Conservation (phyloP, 495 filamentous ascomycete species). For the Hypoxylon rickii region DNA sequence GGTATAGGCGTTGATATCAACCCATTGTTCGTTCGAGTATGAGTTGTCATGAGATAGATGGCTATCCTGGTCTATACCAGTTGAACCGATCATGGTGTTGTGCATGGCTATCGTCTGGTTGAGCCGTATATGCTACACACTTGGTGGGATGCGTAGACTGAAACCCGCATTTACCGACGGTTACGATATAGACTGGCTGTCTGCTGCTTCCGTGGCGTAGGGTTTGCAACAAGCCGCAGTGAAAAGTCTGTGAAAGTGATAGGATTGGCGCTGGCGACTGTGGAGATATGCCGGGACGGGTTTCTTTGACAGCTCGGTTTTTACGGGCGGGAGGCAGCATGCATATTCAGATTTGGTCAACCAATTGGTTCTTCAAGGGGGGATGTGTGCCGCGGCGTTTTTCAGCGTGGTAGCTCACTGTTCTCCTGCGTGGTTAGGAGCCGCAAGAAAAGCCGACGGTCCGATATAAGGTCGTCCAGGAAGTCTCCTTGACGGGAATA, state of each 20-base stretch:
- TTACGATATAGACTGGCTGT: conserved; percentile 30
- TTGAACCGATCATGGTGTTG: conserved; percentile 53
- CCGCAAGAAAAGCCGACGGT: conserved; percentile 26
- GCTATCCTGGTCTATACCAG: conserved; percentile 54
- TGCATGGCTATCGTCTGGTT: conserved; percentile 49
- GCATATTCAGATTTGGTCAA: conserved; percentile 36
- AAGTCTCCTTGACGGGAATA: conserved; percentile 25
- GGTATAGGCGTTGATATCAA: conserved; percentile 52
- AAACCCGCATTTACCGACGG: conserved; percentile 27
- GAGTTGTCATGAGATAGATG: conserved; percentile 51
- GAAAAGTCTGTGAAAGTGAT: conserved; percentile 31
- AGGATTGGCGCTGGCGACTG: conserved; percentile 31
- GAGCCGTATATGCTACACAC: conserved; percentile 30
- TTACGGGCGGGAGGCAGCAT: conserved; percentile 41
- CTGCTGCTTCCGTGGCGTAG: conserved; percentile 24
- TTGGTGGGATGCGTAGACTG: conserved; percentile 30
- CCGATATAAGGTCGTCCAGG: conserved; percentile 23
- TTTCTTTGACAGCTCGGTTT: conserved; percentile 34
- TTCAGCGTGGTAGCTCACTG: conserved; percentile 24
- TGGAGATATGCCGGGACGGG: conserved; percentile 35
- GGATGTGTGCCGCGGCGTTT: conserved; percentile 24
- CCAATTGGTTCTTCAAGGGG: conserved; percentile 36
- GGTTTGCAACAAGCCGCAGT: conserved; percentile 30
- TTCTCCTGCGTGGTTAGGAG: conserved; percentile 34
- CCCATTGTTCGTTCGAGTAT: conserved; percentile 49